These are phyloP conservation scores for Novymonas esmeraldas DNA, from an alignment of 208 protist species.

Conservation along the genomic window DNA sequence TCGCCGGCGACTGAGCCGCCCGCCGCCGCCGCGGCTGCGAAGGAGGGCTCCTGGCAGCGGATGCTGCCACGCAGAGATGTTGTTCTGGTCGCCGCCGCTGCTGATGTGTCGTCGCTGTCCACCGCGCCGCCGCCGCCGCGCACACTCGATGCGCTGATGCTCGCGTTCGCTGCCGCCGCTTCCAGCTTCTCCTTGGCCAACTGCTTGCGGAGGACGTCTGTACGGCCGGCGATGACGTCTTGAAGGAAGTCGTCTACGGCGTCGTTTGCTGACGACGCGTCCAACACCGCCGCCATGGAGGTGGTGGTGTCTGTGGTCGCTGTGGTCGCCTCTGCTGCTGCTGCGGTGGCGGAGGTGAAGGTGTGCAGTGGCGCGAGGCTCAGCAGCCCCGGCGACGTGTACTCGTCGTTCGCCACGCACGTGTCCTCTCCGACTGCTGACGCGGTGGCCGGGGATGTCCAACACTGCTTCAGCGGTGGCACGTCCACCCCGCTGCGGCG, in stretches of 20 bases:
- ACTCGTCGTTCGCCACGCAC: slow-evolving; percentile 2
- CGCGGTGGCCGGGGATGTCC: no score
- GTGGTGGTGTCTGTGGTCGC: no score
- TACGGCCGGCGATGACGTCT: slow-evolving; percentile 66
- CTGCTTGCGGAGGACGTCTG: slow-evolving; percentile 56
- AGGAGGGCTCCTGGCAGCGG: background rate
- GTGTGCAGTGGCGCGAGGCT: background rate
- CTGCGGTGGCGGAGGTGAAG: background rate
- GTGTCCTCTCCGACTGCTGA: no score
- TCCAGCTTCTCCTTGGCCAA: slow-evolving; percentile 50
- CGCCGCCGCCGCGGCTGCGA: background rate
- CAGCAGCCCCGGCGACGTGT: slow-evolving; percentile 7
- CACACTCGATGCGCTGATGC: background rate
- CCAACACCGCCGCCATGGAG: no score
- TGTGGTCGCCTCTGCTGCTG: background rate
- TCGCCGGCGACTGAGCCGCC: background rate
- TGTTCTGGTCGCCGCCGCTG: background rate
- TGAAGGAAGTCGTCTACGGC: slow-evolving; percentile 70
- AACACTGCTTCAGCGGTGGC: slow-evolving; percentile 15
- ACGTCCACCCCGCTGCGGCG: background rate
- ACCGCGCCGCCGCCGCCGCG: background rate
- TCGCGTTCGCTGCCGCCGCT: slow-evolving; percentile 23
- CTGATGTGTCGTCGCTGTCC: background rate
- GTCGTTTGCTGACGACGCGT: slow-evolving; percentile 15
- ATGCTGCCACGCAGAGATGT: background rate